Percentiles rank a stretch among this genome's conserved stretches.
Conservation (phyloP, 2,329 filamentous ascomycete species). For the Pseudonectria foliicola region DNA sequence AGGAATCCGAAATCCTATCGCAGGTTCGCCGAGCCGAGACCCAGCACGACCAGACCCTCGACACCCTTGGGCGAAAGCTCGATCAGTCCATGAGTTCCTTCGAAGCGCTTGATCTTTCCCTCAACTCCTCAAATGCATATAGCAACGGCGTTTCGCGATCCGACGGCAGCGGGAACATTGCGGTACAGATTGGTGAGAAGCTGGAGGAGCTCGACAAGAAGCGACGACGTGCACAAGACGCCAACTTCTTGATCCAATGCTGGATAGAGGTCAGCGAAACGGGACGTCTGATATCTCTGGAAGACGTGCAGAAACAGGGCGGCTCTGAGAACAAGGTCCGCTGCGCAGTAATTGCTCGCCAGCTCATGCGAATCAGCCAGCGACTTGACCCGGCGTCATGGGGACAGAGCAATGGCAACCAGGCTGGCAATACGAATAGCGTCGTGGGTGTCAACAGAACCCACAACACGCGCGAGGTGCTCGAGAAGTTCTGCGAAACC, state of each 20-base stretch:
- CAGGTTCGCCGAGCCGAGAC: slow-evolving; percentile 86
- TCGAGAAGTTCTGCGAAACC: slow-evolving; percentile 95
- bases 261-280: slow-evolving; percentile 93
- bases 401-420: slow-evolving; percentile 52
- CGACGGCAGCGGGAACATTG: slow-evolving; percentile 71
- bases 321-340: slow-evolving; percentile 88
- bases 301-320: slow-evolving; percentile 79
- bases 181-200: slow-evolving; percentile 89
- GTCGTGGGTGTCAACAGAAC: slow-evolving; percentile 30
- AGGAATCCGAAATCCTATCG: slow-evolving; percentile 83
- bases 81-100: slow-evolving; percentile 90
- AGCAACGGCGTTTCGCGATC: slow-evolving; percentile 28
- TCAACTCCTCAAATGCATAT: slow-evolving; percentile 54
- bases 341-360: slow-evolving; percentile 87
- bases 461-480: slow-evolving; percentile 73
- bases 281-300: slow-evolving; percentile 77
- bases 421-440: slow-evolving; percentile 45
- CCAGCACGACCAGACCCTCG: slow-evolving; percentile 86
- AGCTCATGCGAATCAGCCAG: slow-evolving; percentile 90
- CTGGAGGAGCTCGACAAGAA: slow-evolving; percentile 93
- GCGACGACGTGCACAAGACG: slow-evolving; percentile 80
- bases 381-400: slow-evolving; percentile 74
- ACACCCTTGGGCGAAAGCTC: slow-evolving; percentile 79
- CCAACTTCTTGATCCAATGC: slow-evolving; percentile 91
- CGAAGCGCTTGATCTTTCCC: slow-evolving; percentile 76